Evolutionary conservation across 306 rosid species (phyloP).

Genomic region (Inga laurina): DNA sequence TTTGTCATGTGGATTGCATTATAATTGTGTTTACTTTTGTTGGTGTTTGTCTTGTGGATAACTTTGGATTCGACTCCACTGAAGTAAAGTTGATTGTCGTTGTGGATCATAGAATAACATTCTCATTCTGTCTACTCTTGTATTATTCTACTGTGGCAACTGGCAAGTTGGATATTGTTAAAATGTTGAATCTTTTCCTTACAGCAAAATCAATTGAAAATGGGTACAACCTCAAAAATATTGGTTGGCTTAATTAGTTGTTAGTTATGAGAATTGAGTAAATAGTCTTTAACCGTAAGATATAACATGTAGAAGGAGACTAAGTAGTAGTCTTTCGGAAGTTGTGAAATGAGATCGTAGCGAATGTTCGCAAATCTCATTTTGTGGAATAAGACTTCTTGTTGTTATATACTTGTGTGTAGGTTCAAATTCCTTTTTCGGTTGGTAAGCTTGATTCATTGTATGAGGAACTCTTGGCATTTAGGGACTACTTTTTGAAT

Average conservation of each 20-base stretch:
- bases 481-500: too few species aligned
- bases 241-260: background rate
- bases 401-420: too few species aligned
- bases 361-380: background rate
- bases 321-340: background rate
- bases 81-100: background rate
- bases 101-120: background rate
- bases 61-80: background rate
- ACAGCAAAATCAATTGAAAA: background rate
- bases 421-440: too few species aligned
- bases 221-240: background rate
- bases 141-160: background rate
- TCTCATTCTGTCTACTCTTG: background rate
- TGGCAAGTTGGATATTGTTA: background rate
- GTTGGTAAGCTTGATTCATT: too few species aligned
- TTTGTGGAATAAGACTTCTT: too few species aligned
- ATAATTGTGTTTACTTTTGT: background rate
- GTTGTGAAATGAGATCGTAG: too few species aligned
- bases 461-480: too few species aligned
- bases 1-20: slow-evolving; percentile 48
- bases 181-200: background rate
- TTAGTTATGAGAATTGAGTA: background rate
- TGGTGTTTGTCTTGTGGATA: background rate
- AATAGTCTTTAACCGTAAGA: too few species aligned
- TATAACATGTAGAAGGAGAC: background rate